A percentile compares a stretch with the other conserved stretches of the same genome.
phyloP scores from a whole-genome alignment of 768 basidiomycete species.

The Calocera cornea region DNA sequence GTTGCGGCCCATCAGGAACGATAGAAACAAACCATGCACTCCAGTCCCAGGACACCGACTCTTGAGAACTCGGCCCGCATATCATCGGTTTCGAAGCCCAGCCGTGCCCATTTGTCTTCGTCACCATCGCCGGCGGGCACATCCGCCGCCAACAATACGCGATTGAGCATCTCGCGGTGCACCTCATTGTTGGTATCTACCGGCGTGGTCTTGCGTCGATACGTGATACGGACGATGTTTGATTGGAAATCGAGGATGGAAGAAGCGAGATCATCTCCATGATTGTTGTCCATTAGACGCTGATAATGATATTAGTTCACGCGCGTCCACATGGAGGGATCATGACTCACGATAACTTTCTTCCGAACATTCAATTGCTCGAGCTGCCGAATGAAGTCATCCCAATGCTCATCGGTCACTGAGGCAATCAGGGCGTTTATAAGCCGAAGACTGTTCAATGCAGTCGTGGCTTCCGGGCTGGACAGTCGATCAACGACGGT shows the following conservation, averaged over 20 bases:
- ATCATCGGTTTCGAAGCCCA: slow-evolving; percentile 68
- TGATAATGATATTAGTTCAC: slow-evolving; percentile 21
- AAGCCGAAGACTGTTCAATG: slow-evolving; percentile 75
- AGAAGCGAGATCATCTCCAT: slow-evolving; percentile 67
- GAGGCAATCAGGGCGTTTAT: slow-evolving; percentile 75
- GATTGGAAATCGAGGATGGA: slow-evolving; percentile 81
- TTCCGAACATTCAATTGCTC: slow-evolving; percentile 66
- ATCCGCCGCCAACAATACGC: slow-evolving; percentile 54
- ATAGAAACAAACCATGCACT: slow-evolving; percentile 49
- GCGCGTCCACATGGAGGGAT: slow-evolving; percentile 5
- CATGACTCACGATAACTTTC: slow-evolving; percentile 56
- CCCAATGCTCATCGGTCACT: slow-evolving; percentile 64
- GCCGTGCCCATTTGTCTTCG: slow-evolving; percentile 52
- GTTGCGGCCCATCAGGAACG: not conserved
- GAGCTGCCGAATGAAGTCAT: slow-evolving; percentile 59
- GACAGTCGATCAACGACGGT: slow-evolving; percentile 69
- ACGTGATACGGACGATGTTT: slow-evolving; percentile 63
- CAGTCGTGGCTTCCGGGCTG: slow-evolving; percentile 75
- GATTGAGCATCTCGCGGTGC: slow-evolving; percentile 36
- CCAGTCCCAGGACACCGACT: slow-evolving; percentile 67
- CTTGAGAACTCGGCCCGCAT: slow-evolving; percentile 61
- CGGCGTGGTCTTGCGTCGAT: slow-evolving; percentile 64
- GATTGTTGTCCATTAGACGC: slow-evolving; percentile 74
- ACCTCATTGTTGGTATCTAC: slow-evolving; percentile 45
- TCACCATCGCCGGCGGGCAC: slow-evolving; percentile 35